Base-by-base conservation (phyloP, 768 basidiomycete species). In the Mycena amicta region DNA sequence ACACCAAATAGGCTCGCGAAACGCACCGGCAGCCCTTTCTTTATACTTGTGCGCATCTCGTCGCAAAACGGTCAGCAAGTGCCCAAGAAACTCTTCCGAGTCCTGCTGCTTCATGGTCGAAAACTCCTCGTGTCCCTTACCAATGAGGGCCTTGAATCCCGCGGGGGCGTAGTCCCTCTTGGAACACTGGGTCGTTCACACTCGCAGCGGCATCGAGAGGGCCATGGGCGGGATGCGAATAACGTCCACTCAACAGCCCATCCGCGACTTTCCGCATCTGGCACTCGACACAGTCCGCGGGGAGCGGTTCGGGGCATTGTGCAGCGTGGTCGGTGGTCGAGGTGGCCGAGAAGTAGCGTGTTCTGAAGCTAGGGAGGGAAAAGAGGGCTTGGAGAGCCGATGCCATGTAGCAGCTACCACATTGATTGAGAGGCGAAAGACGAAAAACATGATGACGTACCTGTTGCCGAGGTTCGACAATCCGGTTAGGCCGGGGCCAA, bases 21-120 rank as follows among this genome's bases (percentile, higher is more conserved):
- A 6, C 45, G 11, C 49, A 56, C 60, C 61, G 18, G 58, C 66
- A 53, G 73, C 74, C 58, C 72, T 62, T 64, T 74, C 75, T 61
- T 70, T 81, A 65, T 68, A 70, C 64, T 83, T 84, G 60, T 83
- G 82, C 33, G 79, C 78, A 63, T 91, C 81, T 63, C 89, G 78
- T 56, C 92, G 79, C 13, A 99, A 72, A 20, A 84, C 78, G 4
- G 85, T 87, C 52, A 98, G 66, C 2, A 98, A 75, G 72, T 96
- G 85, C 31, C 84, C 81, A 53, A 99, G 81, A 75, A 98, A 98
- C 73, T 98, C 96, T 68, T 96, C 94, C 4, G 95, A 87, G 67
- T 99, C 97, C 69, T 98, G 97, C 72, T 99, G 96, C 52, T 85
- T 82, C 95, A 98, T 98, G 47, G 95, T 98, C 30, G 90, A 79